phyloP scores from a whole-genome alignment of 148 eudicot genomes.

The Talinum fruticosum region DNA sequence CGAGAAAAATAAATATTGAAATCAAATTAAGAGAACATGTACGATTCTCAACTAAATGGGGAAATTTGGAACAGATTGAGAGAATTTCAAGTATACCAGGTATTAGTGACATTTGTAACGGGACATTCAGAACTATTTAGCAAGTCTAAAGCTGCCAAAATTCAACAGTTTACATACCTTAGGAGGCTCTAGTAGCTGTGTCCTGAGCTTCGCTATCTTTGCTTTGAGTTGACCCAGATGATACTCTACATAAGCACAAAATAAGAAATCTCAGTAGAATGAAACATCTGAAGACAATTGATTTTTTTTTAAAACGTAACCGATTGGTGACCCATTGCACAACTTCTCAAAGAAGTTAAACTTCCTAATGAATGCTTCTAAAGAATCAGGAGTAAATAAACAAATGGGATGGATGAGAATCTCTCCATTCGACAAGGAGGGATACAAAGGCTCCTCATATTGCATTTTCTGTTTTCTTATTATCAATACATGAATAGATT shows the following conservation, averaged over 20 bases:
- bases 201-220: constrained; percentile 95
- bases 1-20: no score
- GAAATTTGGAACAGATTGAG: not conserved
- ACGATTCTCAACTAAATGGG: no score
- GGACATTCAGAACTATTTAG: constrained; percentile 6
- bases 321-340: not conserved
- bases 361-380: not conserved
- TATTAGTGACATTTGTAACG: not conserved
- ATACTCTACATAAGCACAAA: constrained; percentile 55
- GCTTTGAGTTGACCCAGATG: constrained; percentile 99
- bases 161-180: constrained; percentile 56
- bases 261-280: constrained; percentile 6
- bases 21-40: no score
- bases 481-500: not conserved
- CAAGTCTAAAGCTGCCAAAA: not conserved
- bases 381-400: not conserved
- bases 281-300: constrained; percentile 1
- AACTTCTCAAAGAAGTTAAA: not conserved
- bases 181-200: constrained; percentile 97
- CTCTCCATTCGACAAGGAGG: not conserved
- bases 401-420: not conserved
- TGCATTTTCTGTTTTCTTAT: not conserved
- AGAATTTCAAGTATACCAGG: not conserved
- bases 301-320: not conserved
- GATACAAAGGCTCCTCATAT: not conserved